Evolutionary conservation across 768 basidiomycete genomes (phyloP).

Genomic region (Auriscalpium vulgare): DNA sequence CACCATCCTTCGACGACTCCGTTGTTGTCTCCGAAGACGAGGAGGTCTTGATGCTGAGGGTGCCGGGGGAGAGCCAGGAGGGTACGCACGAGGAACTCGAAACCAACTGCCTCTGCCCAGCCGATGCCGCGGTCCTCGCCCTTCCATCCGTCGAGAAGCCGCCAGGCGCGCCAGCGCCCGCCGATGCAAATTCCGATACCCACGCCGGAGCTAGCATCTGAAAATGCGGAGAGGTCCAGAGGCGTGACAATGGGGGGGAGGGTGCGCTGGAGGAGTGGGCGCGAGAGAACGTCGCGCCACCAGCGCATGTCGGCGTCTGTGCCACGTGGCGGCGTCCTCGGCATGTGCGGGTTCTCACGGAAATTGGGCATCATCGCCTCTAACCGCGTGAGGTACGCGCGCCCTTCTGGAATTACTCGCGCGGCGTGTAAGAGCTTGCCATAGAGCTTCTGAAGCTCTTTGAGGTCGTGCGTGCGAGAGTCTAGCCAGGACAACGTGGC

Average conservation of each 20-base stretch:
- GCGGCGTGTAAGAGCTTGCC: slow-evolving; percentile 32
- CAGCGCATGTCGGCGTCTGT: slow-evolving; percentile 11
- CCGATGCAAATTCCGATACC: slow-evolving; percentile 18
- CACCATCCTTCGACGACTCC: background rate
- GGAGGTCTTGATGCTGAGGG: background rate
- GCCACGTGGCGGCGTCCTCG: slow-evolving; percentile 18
- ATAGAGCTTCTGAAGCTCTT: background rate
- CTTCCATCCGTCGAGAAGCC: slow-evolving; percentile 12
- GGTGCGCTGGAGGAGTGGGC: slow-evolving; percentile 18
- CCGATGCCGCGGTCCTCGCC: slow-evolving; percentile 26
- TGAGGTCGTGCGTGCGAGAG: too few species aligned
- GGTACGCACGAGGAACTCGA: slow-evolving; percentile 29
- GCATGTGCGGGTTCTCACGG: slow-evolving; percentile 24
- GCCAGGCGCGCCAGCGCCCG: slow-evolving; percentile 19
- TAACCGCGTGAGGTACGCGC: slow-evolving; percentile 31
- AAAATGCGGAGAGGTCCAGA: slow-evolving; percentile 28
- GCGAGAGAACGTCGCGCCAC: slow-evolving; percentile 10
- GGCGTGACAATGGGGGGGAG: slow-evolving; percentile 18
- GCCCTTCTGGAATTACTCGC: slow-evolving; percentile 20
- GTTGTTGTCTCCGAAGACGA: background rate
- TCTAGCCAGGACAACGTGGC: too few species aligned
- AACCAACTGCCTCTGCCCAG: slow-evolving; percentile 39
- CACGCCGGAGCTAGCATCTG: slow-evolving; percentile 22
- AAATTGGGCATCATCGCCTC: slow-evolving; percentile 24
- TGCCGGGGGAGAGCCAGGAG: slow-evolving; percentile 7